Evolutionary conservation across 2,329 filamentous ascomycete species (phyloP).

Genomic region (Diaporthe humulicola): DNA sequence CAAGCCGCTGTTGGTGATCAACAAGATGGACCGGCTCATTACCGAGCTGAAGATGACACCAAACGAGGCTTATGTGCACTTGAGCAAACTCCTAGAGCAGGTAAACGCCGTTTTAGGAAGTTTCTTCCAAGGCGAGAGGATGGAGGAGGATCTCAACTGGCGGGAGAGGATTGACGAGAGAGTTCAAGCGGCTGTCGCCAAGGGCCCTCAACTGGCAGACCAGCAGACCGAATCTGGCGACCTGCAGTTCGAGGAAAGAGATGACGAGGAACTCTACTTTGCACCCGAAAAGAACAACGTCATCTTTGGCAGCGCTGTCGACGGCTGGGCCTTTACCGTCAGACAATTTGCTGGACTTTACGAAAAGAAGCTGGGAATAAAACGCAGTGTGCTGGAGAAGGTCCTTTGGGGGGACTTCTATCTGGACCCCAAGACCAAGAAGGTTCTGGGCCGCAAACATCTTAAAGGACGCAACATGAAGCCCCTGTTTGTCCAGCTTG

Average conservation of each 20-base stretch:
- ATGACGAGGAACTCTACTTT: constrained; percentile 98
- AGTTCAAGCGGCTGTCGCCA: constrained; percentile 77
- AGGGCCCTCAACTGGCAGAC: constrained; percentile 63
- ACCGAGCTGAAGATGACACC: constrained; percentile 96
- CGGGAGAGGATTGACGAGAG: constrained; percentile 91
- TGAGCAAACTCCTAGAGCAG: constrained; percentile 91
- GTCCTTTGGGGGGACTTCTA: constrained; percentile 98
- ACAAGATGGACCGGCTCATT: constrained; percentile 96
- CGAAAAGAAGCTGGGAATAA: constrained; percentile 97
- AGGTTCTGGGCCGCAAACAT: constrained; percentile 90
- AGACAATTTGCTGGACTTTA: constrained; percentile 94
- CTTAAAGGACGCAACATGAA: constrained; percentile 92
- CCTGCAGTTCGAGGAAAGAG: constrained; percentile 85
- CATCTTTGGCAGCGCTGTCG: constrained; percentile 96
- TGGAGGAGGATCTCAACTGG: constrained; percentile 99
- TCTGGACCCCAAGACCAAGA: constrained; percentile 95
- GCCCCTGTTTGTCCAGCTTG: constrained; percentile 97
- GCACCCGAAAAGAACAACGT: constrained; percentile 98
- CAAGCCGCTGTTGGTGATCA: constrained; percentile 94
- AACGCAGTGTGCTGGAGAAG: constrained; percentile 87
- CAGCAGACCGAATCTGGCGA: constrained; percentile 69
- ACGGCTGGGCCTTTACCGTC: constrained; percentile 99
- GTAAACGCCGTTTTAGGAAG: constrained; percentile 97
- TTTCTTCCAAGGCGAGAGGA: constrained; percentile 97
- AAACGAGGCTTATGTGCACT: constrained; percentile 87